Evolutionary conservation across 805 yeast genomes (phyloP).

Genomic region (Scheffersomyces coipomensis): DNA sequence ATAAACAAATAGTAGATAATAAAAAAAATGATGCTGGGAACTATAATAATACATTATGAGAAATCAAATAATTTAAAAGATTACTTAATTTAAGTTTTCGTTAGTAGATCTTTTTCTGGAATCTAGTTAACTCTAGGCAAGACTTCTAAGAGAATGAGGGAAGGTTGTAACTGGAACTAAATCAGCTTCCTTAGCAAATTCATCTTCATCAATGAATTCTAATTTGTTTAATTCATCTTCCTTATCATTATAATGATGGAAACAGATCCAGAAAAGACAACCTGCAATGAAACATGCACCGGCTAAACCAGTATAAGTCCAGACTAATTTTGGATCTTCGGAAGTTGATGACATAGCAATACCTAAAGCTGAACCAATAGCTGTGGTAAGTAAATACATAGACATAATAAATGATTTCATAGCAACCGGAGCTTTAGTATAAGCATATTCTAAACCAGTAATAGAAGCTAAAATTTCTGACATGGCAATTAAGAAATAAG

Average conservation of each 20-base stretch:
- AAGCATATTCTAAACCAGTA: conserved; percentile 83
- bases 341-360: conserved; percentile 69
- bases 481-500: conserved; percentile 69
- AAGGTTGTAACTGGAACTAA: conserved; percentile 18
- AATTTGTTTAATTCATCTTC: conserved; percentile 60
- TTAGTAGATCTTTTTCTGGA: too few species aligned
- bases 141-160: conserved; percentile 10
- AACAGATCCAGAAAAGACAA: conserved; percentile 56
- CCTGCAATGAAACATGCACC: conserved; percentile 61
- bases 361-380: conserved; percentile 77
- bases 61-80: too few species aligned
- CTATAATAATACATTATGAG: too few species aligned
- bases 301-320: conserved; percentile 68
- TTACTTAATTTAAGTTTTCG: too few species aligned
- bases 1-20: too few species aligned
- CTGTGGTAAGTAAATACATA: conserved; percentile 65
- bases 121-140: conserved; percentile 9
- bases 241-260: conserved; percentile 50
- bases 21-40: too few species aligned
- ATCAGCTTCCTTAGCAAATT: conserved; percentile 7
- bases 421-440: conserved; percentile 72
- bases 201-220: conserved; percentile 30
- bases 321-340: conserved; percentile 65
- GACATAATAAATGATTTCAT: conserved; percentile 69
- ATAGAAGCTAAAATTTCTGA: conserved; percentile 79